phyloP scores from a whole-genome alignment of 495 filamentous ascomycete species.

The Tuber brumale region DNA sequence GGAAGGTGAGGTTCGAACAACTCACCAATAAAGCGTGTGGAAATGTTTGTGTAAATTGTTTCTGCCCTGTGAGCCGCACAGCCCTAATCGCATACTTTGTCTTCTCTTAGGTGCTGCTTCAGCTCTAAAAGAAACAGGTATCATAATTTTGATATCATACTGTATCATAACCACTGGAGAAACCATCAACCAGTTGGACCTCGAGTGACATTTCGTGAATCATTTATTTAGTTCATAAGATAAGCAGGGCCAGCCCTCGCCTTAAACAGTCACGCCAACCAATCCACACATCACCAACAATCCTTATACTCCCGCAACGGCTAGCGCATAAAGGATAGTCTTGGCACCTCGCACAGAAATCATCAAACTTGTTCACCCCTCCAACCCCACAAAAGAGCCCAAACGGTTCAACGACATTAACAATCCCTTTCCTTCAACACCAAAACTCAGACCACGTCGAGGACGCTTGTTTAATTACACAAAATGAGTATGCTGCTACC shows the following conservation, averaged over 20 bases:
- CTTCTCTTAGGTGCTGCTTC: not conserved
- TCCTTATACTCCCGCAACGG: not conserved
- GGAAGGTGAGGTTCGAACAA: not conserved
- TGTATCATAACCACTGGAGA: not conserved
- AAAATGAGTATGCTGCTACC: slow-evolving; percentile 37
- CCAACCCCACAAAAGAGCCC: not conserved
- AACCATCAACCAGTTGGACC: not conserved
- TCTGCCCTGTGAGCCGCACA: not conserved
- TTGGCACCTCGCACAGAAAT: not conserved
- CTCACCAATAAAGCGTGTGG: not conserved
- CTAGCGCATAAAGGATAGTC: not conserved
- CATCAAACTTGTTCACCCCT: not conserved
- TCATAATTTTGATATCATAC: too few species aligned
- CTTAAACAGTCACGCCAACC: not conserved
- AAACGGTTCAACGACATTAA: not conserved
- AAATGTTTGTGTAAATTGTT: not conserved
- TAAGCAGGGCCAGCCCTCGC: not conserved
- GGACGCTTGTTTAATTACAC: slow-evolving; percentile 45
- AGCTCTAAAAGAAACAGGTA: not conserved
- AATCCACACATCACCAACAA: not conserved
- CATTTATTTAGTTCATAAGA: not conserved
- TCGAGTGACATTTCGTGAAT: not conserved
- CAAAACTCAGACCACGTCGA: not conserved
- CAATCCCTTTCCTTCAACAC: not conserved
- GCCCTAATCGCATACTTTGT: not conserved